These are phyloP conservation scores for Gossypium aridum DNA, from an alignment of 441 rosid species.

Conservation along the genomic window DNA sequence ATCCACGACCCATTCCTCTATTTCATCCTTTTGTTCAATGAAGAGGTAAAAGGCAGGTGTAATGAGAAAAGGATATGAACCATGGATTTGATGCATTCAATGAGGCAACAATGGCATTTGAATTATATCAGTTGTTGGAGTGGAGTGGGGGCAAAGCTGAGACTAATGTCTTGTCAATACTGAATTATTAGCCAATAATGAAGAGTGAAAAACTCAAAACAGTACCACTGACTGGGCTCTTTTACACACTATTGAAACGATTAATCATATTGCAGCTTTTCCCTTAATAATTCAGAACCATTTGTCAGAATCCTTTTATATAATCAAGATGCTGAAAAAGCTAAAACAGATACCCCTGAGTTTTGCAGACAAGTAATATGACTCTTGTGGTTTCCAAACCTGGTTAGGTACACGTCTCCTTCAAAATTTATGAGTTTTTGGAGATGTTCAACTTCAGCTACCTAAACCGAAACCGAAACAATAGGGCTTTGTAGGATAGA, in stretches of 20 bases:
- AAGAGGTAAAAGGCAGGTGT: not conserved
- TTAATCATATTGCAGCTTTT: conserved; percentile 3
- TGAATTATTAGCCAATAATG: conserved; percentile 8
- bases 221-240: not conserved
- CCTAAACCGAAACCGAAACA: not conserved
- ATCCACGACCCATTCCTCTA: not conserved
- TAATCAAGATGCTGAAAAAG: not conserved
- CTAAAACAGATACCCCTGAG: not conserved
- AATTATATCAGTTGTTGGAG: not conserved
- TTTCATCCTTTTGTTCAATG: not conserved
- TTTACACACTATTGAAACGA: conserved; percentile 1
- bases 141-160: not conserved
- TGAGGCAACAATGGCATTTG: not conserved
- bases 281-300: not conserved
- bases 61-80: not conserved
- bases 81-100: not conserved
- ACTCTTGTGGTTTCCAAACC: not conserved
- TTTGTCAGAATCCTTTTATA: not conserved
- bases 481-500: not conserved
- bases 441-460: not conserved
- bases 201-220: not conserved
- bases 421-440: not conserved
- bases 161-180: not conserved
- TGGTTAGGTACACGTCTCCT: not conserved
- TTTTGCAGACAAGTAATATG: not conserved